Conservation (phyloP, 176 grass and related monocot genomes). For the Phyllostachys edulis region DNA sequence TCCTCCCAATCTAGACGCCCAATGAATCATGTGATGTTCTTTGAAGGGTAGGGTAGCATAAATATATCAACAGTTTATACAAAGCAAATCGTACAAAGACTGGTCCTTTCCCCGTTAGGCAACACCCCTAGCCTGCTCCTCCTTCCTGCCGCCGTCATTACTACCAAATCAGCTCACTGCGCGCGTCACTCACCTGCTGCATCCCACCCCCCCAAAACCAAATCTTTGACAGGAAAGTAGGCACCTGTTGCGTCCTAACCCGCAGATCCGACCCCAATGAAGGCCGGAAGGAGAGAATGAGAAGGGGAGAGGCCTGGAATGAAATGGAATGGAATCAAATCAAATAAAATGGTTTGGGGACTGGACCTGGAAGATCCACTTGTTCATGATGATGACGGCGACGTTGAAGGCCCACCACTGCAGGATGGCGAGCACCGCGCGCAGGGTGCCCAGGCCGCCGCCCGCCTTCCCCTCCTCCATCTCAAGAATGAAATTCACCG, state of each 20-base stretch:
- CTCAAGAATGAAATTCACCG: background rate
- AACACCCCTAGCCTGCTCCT: background rate
- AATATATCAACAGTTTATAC: background rate
- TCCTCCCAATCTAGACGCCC: background rate
- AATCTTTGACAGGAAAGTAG: background rate
- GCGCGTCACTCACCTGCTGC: background rate
- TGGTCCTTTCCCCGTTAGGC: background rate
- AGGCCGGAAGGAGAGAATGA: too few species aligned
- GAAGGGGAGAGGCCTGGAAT: background rate
- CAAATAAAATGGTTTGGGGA: background rate
- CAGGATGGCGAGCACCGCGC: conserved; percentile 70
- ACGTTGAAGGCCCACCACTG: conserved; percentile 99
- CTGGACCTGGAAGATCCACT: conserved; percentile 98
- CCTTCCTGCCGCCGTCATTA: background rate
- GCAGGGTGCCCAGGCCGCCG: conserved; percentile 40
- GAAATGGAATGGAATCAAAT: too few species aligned
- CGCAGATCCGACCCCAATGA: conserved; percentile 17
- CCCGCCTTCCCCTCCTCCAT: conserved; percentile 62
- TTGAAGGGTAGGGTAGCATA: background rate
- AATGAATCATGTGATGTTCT: background rate
- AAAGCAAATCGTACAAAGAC: background rate
- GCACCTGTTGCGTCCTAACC: background rate
- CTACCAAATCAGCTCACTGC: background rate
- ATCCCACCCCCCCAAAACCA: background rate
- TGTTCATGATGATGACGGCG: conserved; percentile 97